Percentiles rank a stretch among this genome's conserved stretches.
Evolutionary conservation across 169 alveolate genomes (phyloP).

Genomic region (Cryptosporidium sp.): DNA sequence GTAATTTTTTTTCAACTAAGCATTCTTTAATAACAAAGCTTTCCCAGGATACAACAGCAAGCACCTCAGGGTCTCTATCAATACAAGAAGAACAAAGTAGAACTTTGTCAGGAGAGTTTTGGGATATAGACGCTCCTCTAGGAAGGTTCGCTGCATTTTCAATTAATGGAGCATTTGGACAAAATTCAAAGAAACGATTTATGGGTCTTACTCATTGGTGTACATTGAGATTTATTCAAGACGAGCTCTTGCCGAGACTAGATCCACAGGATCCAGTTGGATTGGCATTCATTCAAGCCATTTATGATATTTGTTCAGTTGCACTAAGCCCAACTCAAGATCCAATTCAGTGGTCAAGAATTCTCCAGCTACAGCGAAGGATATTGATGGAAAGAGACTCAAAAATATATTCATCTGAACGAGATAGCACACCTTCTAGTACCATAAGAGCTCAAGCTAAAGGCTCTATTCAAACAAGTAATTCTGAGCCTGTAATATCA

Average conservation of each 20-base stretch:
- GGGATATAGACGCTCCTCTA: slow-evolving; percentile 57
- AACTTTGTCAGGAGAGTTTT: slow-evolving; percentile 40
- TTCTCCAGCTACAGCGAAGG: slow-evolving; percentile 61
- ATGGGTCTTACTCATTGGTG: slow-evolving; percentile 73
- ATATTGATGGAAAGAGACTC: slow-evolving; percentile 63
- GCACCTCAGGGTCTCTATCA: slow-evolving; percentile 9
- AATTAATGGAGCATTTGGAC: slow-evolving; percentile 69
- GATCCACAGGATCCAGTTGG: slow-evolving; percentile 68
- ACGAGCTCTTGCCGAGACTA: slow-evolving; percentile 22
- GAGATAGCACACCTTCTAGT: slow-evolving; percentile 11
- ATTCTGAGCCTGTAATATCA: slow-evolving; percentile 45
- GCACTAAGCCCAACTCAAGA: slow-evolving; percentile 68
- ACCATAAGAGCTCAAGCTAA: slow-evolving; percentile 1
- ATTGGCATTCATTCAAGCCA: slow-evolving; percentile 34
- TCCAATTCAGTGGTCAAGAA: slow-evolving; percentile 74
- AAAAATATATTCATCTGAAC: neutral
- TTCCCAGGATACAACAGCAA: slow-evolving; percentile 16
- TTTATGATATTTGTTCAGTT: slow-evolving; percentile 64
- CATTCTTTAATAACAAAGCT: slow-evolving; percentile 33
- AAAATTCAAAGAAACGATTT: slow-evolving; percentile 61
- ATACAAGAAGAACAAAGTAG: slow-evolving; percentile 17
- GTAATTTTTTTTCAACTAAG: slow-evolving; percentile 34
- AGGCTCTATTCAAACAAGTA: neutral
- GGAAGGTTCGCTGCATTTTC: slow-evolving; percentile 74
- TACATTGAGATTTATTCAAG: slow-evolving; percentile 40